A percentile compares a stretch with the other conserved stretches of the same genome.
phyloP scores from a whole-genome alignment of 2,329 filamentous ascomycete species.

The Mycogone perniciosa region DNA sequence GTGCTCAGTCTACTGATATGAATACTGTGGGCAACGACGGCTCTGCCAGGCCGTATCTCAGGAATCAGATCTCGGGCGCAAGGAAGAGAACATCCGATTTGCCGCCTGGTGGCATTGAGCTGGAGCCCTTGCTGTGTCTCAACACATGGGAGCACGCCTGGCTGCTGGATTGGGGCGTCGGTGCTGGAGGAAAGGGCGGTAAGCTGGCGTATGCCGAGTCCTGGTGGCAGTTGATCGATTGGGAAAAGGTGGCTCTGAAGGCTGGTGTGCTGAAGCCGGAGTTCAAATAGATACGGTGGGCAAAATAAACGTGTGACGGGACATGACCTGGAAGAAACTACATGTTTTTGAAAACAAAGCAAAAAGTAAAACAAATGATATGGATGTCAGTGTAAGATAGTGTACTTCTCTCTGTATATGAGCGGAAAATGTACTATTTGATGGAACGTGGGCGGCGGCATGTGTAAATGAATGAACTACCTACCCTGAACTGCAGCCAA shows the following conservation, averaged over 20 bases:
- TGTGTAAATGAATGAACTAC: background rate
- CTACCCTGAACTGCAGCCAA: background rate
- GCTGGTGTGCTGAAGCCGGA: constrained; percentile 28
- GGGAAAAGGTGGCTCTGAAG: constrained; percentile 59
- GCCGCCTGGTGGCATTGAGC: constrained; percentile 60
- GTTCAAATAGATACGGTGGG: constrained; percentile 19
- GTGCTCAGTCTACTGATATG: constrained; percentile 63
- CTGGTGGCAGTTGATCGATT: constrained; percentile 89
- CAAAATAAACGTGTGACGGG: background rate
- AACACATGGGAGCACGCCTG: constrained; percentile 97
- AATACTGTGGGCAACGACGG: constrained; percentile 50
- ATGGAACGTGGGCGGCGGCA: background rate
- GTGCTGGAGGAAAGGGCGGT: constrained; percentile 53
- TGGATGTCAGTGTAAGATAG: constrained; percentile 10
- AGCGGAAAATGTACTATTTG: constrained; percentile 1
- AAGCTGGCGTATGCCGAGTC: constrained; percentile 69
- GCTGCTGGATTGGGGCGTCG: constrained; percentile 70
- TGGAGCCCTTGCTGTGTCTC: constrained; percentile 77
- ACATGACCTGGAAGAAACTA: background rate
- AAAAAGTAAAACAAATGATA: background rate
- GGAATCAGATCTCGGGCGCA: constrained; percentile 28
- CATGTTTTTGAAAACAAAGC: background rate
- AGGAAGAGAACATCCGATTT: constrained; percentile 28
- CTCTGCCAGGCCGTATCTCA: constrained; percentile 33
- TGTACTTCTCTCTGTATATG: constrained; percentile 1